These are phyloP conservation scores for Cerrena zonata DNA, from an alignment of 1,284 basidiomycete species.

Conservation along the genomic window DNA sequence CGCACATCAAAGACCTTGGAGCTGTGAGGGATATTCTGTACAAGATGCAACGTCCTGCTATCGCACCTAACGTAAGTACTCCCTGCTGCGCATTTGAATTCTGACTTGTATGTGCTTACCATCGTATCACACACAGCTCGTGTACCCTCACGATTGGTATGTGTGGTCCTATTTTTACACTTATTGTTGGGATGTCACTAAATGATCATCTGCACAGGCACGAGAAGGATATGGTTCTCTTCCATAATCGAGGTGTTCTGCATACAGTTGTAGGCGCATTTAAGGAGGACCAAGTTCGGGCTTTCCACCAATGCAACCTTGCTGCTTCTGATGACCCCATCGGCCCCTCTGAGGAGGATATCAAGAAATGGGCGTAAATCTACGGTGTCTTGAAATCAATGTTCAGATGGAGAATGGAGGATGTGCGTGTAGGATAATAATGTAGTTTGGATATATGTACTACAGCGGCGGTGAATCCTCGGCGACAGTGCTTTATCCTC, in stretches of 20 bases:
- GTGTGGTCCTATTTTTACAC: slow-evolving; percentile 5
- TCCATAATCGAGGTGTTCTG: slow-evolving; percentile 71
- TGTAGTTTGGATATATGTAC: slow-evolving; percentile 4
- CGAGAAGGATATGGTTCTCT: slow-evolving; percentile 61
- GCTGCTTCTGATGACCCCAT: slow-evolving; percentile 67
- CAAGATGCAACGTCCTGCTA: slow-evolving; percentile 76
- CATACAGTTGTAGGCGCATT: slow-evolving; percentile 78
- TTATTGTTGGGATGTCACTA: neutral
- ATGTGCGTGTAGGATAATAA: slow-evolving; percentile 4
- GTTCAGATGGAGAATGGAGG: slow-evolving; percentile 9
- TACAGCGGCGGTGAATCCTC: too few species aligned
- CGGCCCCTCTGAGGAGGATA: slow-evolving; percentile 60
- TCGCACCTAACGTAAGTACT: slow-evolving; percentile 53
- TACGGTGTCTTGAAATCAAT: neutral
- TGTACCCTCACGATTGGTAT: slow-evolving; percentile 63
- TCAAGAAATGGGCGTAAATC: slow-evolving; percentile 54
- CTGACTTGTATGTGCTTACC: neutral
- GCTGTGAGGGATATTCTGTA: slow-evolving; percentile 71
- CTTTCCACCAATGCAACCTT: slow-evolving; percentile 80
- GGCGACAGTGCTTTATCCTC: too few species aligned
- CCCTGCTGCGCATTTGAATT: neutral
- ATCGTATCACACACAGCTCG: slow-evolving; percentile 32
- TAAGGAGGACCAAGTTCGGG: slow-evolving; percentile 61
- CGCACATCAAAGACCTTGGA: slow-evolving; percentile 61
- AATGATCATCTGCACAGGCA: slow-evolving; percentile 14